Conservation (phyloP, 2,329 filamentous ascomycete species). For the Xylaria sp. region DNA sequence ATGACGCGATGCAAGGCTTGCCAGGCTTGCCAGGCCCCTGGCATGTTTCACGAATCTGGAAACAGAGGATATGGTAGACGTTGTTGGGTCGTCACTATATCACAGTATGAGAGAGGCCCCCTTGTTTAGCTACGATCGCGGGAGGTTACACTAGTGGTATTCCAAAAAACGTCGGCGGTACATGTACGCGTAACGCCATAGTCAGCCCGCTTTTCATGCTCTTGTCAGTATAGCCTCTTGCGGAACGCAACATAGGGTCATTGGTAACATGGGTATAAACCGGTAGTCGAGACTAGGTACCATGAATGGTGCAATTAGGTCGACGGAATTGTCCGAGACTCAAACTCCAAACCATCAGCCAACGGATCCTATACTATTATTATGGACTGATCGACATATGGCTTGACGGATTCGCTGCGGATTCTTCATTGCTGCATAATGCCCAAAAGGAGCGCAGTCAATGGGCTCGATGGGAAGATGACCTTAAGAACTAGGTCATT, state of each 20-base stretch:
- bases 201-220: slow-evolving; percentile 17
- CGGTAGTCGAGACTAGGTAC: slow-evolving; percentile 1
- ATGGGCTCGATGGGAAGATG: no score
- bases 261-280: slow-evolving; percentile 16
- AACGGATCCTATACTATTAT: slow-evolving; percentile 15
- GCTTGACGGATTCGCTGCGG: slow-evolving; percentile 20
- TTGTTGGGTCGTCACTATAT: slow-evolving; percentile 12
- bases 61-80: slow-evolving; percentile 24
- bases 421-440: background rate
- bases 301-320: slow-evolving; percentile 6
- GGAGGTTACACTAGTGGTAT: slow-evolving; percentile 7
- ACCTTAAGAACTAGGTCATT: background rate
- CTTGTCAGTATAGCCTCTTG: slow-evolving; percentile 11
- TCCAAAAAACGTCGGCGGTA: slow-evolving; percentile 7
- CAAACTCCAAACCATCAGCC: background rate
- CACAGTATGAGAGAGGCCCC: background rate
- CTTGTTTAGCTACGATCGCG: slow-evolving; percentile 15
- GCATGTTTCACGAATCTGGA: slow-evolving; percentile 27
- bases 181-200: slow-evolving; percentile 12
- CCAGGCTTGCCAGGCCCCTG: slow-evolving; percentile 18
- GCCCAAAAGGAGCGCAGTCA: slow-evolving; percentile 5
- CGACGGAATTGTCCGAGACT: slow-evolving; percentile 11
- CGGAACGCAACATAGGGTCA: slow-evolving; percentile 9
- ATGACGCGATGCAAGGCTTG: slow-evolving; percentile 19
- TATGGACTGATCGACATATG: slow-evolving; percentile 19